A percentile compares a stretch with the other conserved stretches of the same genome.
These are phyloP conservation scores for Rheum nobile DNA, from an alignment of 148 eudicot genomes.

Conservation along the genomic window DNA sequence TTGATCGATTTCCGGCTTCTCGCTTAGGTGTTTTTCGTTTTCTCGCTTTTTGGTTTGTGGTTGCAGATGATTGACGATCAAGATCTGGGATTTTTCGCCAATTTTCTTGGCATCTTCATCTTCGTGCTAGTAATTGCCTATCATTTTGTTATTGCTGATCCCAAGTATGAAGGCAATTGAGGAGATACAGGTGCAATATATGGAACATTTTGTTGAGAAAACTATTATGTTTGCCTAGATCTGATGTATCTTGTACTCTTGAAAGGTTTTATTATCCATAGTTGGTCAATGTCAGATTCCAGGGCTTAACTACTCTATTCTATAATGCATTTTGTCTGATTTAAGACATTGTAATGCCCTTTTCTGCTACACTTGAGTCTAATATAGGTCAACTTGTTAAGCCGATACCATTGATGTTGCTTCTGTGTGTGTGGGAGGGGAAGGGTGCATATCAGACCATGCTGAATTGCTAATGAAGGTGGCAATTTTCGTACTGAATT, in stretches of 20 bases:
- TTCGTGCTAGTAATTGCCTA: slow-evolving; percentile 66
- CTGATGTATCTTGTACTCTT: neutral
- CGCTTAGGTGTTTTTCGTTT: neutral
- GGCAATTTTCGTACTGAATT: neutral
- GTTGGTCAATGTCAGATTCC: neutral
- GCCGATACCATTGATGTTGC: neutral
- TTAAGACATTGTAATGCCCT: neutral
- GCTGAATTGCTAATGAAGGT: neutral
- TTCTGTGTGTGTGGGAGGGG: neutral
- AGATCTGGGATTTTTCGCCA: slow-evolving; percentile 71
- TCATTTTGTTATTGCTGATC: slow-evolving; percentile 69
- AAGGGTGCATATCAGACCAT: neutral
- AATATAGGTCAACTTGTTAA: neutral
- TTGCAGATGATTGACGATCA: slow-evolving; percentile 72
- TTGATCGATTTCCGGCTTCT: neutral
- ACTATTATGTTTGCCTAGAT: neutral
- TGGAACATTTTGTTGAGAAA: slow-evolving; percentile 11
- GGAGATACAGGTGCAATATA: neutral
- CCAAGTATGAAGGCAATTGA: slow-evolving; percentile 51
- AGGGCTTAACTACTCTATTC: neutral
- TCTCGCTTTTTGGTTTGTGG: neutral
- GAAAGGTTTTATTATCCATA: neutral
- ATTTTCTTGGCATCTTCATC: slow-evolving; percentile 56
- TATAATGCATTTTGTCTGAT: neutral
- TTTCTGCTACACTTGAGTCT: neutral